These are phyloP conservation scores for Hawksworthiomyces lignivorus DNA, from an alignment of 2,329 filamentous ascomycete species.

Conservation along the genomic window DNA sequence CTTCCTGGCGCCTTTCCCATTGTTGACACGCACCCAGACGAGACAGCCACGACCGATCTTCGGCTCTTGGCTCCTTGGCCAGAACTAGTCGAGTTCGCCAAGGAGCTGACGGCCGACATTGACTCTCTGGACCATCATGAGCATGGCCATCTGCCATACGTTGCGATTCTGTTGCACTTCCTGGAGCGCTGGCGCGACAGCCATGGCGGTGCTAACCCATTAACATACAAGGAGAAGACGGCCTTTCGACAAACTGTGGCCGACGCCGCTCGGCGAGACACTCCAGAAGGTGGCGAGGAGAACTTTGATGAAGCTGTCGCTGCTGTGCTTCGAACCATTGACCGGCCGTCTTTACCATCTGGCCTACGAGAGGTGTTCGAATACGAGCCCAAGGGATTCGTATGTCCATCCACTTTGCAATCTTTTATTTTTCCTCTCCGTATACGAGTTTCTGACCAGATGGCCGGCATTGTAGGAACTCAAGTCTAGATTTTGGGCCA, in stretches of 20 bases:
- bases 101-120: constrained; percentile 60
- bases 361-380: constrained; percentile 72
- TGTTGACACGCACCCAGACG: constrained; percentile 90
- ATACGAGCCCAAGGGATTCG: constrained; percentile 31
- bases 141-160: constrained; percentile 86
- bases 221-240: constrained; percentile 75
- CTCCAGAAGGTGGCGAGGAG: constrained; percentile 81
- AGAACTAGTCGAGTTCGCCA: constrained; percentile 62
- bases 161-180: constrained; percentile 75
- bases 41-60: constrained; percentile 75
- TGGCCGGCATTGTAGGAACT: too few relatives aligned
- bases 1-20: constrained; percentile 79
- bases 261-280: constrained; percentile 59
- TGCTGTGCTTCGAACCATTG: constrained; percentile 82
- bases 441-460: too few relatives aligned
- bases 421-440: background rate
- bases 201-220: constrained; percentile 62
- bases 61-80: constrained; percentile 81
- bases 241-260: constrained; percentile 69
- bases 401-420: background rate
- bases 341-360: constrained; percentile 57
- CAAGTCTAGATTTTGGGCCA: constrained; percentile 74
- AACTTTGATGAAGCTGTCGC: constrained; percentile 91
- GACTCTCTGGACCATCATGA: constrained; percentile 66
- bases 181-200: constrained; percentile 69